Evolutionary conservation across 495 filamentous ascomycete genomes (phyloP).

Genomic region (Hypoxylon fragiforme): DNA sequence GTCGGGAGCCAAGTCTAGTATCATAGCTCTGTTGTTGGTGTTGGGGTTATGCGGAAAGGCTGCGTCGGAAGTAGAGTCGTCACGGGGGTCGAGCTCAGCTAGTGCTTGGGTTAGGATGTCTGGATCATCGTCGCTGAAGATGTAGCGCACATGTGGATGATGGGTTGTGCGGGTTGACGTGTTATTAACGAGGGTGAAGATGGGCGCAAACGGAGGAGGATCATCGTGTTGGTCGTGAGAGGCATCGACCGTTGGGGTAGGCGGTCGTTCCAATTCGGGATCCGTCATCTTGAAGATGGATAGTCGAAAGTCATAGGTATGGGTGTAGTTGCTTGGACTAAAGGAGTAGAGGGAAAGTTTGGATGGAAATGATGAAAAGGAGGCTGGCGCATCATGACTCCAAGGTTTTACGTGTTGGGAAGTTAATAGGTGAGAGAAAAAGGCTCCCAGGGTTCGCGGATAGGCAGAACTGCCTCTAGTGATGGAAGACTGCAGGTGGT

Average conservation of each 20-base stretch:
- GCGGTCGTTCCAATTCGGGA: conserved; percentile 28
- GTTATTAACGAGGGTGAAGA: conserved; percentile 69
- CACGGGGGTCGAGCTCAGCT: conserved; percentile 40
- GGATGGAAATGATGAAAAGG: conserved; percentile 48
- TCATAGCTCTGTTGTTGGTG: conserved; percentile 52
- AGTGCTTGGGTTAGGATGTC: conserved; percentile 62
- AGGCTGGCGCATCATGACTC: conserved; percentile 60
- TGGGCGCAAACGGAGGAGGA: conserved; percentile 57
- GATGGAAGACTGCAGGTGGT: conserved; percentile 37
- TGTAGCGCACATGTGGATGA: conserved; percentile 85
- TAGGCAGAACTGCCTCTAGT: conserved; percentile 30
- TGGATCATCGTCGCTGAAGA: conserved; percentile 79
- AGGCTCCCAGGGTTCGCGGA: conserved; percentile 17
- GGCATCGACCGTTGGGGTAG: conserved; percentile 21
- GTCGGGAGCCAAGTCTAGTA: conserved; percentile 56
- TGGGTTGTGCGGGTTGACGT: conserved; percentile 55
- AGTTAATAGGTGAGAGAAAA: conserved; percentile 31
- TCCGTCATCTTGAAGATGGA: conserved; percentile 36
- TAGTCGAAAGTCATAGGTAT: conserved; percentile 25
- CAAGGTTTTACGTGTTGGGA: conserved; percentile 33
- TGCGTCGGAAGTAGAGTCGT: conserved; percentile 23
- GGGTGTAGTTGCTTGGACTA: conserved; percentile 10
- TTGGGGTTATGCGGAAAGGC: conserved; percentile 37
- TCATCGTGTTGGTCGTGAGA: conserved; percentile 30
- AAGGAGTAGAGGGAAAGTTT: conserved; percentile 40